A percentile compares a stretch with the other conserved stretches of the same genome.
phyloP scores from a whole-genome alignment of 1,139 yeast genomes.

The Wickerhamiella pararugosa region DNA sequence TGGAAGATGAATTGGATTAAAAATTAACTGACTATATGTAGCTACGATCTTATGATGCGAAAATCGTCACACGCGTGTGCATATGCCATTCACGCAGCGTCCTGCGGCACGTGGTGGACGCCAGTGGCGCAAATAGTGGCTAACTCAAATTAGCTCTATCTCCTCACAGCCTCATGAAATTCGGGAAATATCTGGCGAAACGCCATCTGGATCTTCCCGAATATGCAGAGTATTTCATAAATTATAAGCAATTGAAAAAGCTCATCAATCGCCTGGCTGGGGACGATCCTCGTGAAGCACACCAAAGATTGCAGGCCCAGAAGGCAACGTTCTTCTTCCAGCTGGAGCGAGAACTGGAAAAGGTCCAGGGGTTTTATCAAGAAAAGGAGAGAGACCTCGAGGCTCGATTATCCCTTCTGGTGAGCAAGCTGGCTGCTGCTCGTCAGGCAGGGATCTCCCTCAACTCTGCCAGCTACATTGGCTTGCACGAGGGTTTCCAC shows the following conservation, averaged over 20 bases:
- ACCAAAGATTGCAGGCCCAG: slow-evolving; percentile 65
- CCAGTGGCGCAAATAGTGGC: too few relatives aligned
- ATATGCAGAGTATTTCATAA: slow-evolving; percentile 83
- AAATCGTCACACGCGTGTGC: too few relatives aligned
- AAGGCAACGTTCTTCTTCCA: slow-evolving; percentile 88
- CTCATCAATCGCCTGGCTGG: slow-evolving; percentile 28
- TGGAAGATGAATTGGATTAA: too few relatives aligned
- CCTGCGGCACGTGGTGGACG: too few relatives aligned
- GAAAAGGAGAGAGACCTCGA: slow-evolving; percentile 78
- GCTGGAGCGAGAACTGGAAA: slow-evolving; percentile 85
- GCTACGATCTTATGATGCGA: too few relatives aligned
- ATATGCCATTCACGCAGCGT: too few relatives aligned
- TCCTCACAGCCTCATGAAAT: slow-evolving; percentile 38
- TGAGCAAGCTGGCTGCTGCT: slow-evolving; percentile 55
- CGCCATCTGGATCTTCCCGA: slow-evolving; percentile 91
- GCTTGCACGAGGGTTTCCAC: slow-evolving; percentile 75
- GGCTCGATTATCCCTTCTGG: slow-evolving; percentile 58
- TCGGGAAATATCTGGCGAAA: slow-evolving; percentile 87
- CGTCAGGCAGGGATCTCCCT: slow-evolving; percentile 28
- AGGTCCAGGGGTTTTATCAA: slow-evolving; percentile 76
- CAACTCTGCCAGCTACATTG: slow-evolving; percentile 40
- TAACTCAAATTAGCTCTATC: too few relatives aligned
- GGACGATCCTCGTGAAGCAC: slow-evolving; percentile 10
- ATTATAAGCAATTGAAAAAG: slow-evolving; percentile 83
- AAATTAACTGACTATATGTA: too few relatives aligned